These are phyloP conservation scores for Colletotrichum graminicola DNA, from an alignment of 2,329 filamentous ascomycete species.

Conservation along the genomic window DNA sequence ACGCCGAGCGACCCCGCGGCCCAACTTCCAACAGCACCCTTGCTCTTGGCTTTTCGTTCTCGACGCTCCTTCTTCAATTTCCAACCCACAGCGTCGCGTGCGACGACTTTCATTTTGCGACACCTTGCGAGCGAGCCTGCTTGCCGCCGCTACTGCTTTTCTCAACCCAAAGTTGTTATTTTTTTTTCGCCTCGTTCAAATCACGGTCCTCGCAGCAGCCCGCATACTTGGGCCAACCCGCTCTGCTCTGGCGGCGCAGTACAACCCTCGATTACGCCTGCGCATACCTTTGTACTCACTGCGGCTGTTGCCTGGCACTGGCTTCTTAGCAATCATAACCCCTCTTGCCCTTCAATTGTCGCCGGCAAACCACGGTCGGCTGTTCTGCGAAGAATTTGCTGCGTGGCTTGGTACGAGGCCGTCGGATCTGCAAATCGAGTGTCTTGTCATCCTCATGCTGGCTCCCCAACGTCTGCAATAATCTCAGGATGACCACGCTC, in stretches of 20 bases:
- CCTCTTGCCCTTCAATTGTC: constrained; percentile 6
- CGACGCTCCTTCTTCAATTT: constrained; percentile 39
- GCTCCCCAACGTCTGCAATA: constrained; percentile 41
- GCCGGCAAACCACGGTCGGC: background rate
- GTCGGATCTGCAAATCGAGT: constrained; percentile 40
- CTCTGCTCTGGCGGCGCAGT: constrained; percentile 10
- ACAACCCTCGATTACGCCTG: constrained; percentile 36
- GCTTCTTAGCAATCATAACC: constrained; percentile 11
- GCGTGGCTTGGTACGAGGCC: constrained; percentile 36
- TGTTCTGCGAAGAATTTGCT: constrained; percentile 21
- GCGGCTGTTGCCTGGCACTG: background rate
- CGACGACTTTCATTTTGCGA: constrained; percentile 43
- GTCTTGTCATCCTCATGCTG: constrained; percentile 47
- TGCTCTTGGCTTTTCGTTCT: constrained; percentile 34
- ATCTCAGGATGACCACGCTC: constrained; percentile 60
- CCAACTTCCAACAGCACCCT: constrained; percentile 21
- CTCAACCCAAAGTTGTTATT: constrained; percentile 10
- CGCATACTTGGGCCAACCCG: background rate
- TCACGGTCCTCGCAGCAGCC: constrained; percentile 13
- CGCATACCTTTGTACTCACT: constrained; percentile 24
- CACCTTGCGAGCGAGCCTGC: constrained; percentile 28
- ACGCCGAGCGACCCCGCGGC: constrained; percentile 37
- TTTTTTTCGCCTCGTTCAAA: constrained; percentile 19
- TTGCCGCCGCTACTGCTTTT: constrained; percentile 23
- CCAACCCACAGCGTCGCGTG: constrained; percentile 39